Conservation (phyloP, 2,329 filamentous ascomycete genomes). For the Stemphylium beticola region DNA sequence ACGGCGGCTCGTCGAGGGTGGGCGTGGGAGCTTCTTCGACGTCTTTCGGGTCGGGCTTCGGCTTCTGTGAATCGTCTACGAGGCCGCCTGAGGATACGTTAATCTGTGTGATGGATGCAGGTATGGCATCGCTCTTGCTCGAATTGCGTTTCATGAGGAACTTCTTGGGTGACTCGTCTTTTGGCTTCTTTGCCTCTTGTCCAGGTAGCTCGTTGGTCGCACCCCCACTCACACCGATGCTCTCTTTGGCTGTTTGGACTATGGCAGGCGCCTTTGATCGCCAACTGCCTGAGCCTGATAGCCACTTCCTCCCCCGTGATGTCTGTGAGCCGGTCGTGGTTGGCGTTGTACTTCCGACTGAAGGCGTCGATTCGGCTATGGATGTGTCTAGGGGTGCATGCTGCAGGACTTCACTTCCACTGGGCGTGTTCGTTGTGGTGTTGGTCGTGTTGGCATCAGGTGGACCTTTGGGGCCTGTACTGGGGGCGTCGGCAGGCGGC, state of each 20-base stretch:
- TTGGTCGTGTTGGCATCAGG: slow-evolving; percentile 17
- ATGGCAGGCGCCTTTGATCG: slow-evolving; percentile 55
- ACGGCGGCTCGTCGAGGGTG: slow-evolving; percentile 45
- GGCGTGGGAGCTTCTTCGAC: slow-evolving; percentile 15
- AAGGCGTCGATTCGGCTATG: slow-evolving; percentile 18
- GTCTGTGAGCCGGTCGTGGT: slow-evolving; percentile 25
- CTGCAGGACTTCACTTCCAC: slow-evolving; percentile 22
- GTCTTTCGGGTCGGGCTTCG: slow-evolving; percentile 25
- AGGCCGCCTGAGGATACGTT: slow-evolving; percentile 51
- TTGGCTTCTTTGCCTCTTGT: slow-evolving; percentile 37
- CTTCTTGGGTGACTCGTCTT: slow-evolving; percentile 40
- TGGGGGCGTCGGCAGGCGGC: slow-evolving; percentile 22
- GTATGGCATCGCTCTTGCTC: slow-evolving; percentile 54
- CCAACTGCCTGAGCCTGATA: slow-evolving; percentile 53
- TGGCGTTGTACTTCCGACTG: slow-evolving; percentile 21
- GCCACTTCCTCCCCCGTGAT: slow-evolving; percentile 50
- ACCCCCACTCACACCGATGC: slow-evolving; percentile 53
- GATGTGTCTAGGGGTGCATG: slow-evolving; percentile 21
- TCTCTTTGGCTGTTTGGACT: slow-evolving; percentile 55
- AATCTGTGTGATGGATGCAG: slow-evolving; percentile 55
- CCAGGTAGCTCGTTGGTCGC: slow-evolving; percentile 50
- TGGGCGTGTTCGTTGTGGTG: slow-evolving; percentile 17
- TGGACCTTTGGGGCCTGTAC: slow-evolving; percentile 13
- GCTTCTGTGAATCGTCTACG: slow-evolving; percentile 34
- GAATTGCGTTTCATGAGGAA: slow-evolving; percentile 53